These are phyloP conservation scores for Bretschneidera sinensis DNA, from an alignment of 345 rosid species.

Conservation along the genomic window DNA sequence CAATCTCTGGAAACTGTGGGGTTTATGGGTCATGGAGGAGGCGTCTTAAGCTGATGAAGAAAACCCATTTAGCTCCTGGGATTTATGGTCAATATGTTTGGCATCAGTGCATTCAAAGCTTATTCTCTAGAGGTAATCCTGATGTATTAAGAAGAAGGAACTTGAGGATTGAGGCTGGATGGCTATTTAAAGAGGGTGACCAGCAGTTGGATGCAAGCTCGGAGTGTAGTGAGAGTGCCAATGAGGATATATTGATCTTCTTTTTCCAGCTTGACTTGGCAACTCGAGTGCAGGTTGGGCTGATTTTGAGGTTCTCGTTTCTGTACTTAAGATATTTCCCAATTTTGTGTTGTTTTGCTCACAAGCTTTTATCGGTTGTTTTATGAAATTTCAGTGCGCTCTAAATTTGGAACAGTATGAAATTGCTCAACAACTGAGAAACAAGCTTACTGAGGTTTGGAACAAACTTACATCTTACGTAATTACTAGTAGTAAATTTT, in stretches of 20 bases:
- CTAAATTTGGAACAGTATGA: constrained; percentile 84
- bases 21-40: constrained; percentile 40
- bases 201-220: constrained; percentile 52
- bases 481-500: not conserved
- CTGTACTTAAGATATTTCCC: not conserved
- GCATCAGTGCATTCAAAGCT: constrained; percentile 28
- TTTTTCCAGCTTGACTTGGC: constrained; percentile 85
- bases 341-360: constrained; percentile 6
- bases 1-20: constrained; percentile 40
- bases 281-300: constrained; percentile 82
- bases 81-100: constrained; percentile 28
- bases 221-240: constrained; percentile 82
- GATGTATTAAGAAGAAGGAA: constrained; percentile 29
- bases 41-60: constrained; percentile 29
- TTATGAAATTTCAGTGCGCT: constrained; percentile 60
- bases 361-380: constrained; percentile 12
- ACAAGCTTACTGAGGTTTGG: constrained; percentile 78
- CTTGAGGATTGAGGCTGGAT: constrained; percentile 66
- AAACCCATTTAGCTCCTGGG: constrained; percentile 21
- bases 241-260: constrained; percentile 87
- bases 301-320: not conserved
- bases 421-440: constrained; percentile 74
- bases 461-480: not conserved
- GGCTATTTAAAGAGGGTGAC: constrained; percentile 69
- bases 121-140: constrained; percentile 26